These are phyloP conservation scores for Singerocomus inundabilis DNA, from an alignment of 1,284 basidiomycete genomes.

Conservation along the genomic window DNA sequence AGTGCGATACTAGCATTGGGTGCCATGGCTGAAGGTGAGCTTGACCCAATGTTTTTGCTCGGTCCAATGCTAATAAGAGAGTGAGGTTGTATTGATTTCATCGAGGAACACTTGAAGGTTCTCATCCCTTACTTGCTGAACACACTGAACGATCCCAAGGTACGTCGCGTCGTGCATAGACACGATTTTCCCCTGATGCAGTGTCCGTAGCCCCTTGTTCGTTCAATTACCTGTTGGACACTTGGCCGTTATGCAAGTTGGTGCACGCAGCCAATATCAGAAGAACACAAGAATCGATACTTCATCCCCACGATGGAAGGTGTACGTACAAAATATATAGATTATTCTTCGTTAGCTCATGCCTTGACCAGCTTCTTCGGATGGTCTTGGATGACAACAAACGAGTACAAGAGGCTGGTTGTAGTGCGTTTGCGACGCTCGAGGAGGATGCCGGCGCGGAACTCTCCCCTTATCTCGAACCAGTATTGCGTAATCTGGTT, in stretches of 20 bases:
- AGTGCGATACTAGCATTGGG: constrained; percentile 95
- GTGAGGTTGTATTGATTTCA: constrained; percentile 93
- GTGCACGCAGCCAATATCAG: constrained; percentile 81
- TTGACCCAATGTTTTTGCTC: background rate
- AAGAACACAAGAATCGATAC: constrained; percentile 85
- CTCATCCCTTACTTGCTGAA: constrained; percentile 92
- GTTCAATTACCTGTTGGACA: constrained; percentile 99
- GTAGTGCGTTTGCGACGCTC: constrained; percentile 96
- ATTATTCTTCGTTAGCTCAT: constrained; percentile 11
- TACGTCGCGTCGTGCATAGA: constrained; percentile 28
- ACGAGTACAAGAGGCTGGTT: constrained; percentile 98
- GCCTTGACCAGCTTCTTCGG: constrained; percentile 68
- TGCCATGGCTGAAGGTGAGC: constrained; percentile 94
- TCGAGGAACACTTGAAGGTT: constrained; percentile 91
- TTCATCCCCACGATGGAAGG: constrained; percentile 99
- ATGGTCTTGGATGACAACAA: constrained; percentile 99
- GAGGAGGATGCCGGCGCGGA: constrained; percentile 95
- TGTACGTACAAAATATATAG: constrained; percentile 50
- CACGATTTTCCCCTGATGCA: background rate
- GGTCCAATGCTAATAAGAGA: constrained; percentile 10
- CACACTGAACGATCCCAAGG: constrained; percentile 90
- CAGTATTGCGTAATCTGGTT: constrained; percentile 92
- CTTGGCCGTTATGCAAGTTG: constrained; percentile 98
- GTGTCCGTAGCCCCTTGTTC: constrained; percentile 77
- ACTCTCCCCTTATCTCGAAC: constrained; percentile 91